Evolutionary conservation across 179 eudicot species (phyloP), one percentile per base, ranked within the genome.

Genomic region (Spergularia azorica): DNA sequence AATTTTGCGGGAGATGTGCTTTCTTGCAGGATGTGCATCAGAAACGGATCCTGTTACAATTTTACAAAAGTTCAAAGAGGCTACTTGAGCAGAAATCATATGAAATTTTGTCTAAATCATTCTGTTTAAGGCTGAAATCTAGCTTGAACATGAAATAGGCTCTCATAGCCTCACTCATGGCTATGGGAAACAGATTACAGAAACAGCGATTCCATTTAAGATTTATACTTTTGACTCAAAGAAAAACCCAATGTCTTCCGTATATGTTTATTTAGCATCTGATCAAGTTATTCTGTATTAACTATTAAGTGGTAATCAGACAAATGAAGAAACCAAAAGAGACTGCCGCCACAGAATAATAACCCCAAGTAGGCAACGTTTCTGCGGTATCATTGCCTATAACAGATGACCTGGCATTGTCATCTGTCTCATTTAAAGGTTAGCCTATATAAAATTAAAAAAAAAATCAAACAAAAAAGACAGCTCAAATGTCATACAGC

Each of bases 11-110:
- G 85, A 85, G 59, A 81, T 63, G 61, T 74, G 78, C 83, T 86
- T 91, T 79, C 75, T 87, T 46, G 83, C 70, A 63, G 87, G 79
- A 72, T 76, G 83, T 60, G 71, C 52, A 67, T 68, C 88, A 57
- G 63, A 57, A 36, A 74, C 70, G 66, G 84, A 81, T 71, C 97
- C 98, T 92, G 87, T 72, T 79, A 73, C 79, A 54, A 85, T 50
- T 57, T 60, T 72, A 65, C 10, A 51, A 20, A 54, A 26, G 17
- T 18, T 48, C 39, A 8, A 63, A 36, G 18, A 68, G 8, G 18
- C 68, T 51, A 43, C 21, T 21, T 72, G 39, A 60, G 58, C 20
- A 14, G 48, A 54, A 55, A 52, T 67, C 13, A 50, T 18, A n/a
- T 26, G 16, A 6, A 46, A 58, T 38, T 12, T 57, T 26, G 16